Evolutionary conservation across 1,284 basidiomycete genomes (phyloP), one percentile per base, ranked within the genome.

Genomic region (Ustilago sp.): DNA sequence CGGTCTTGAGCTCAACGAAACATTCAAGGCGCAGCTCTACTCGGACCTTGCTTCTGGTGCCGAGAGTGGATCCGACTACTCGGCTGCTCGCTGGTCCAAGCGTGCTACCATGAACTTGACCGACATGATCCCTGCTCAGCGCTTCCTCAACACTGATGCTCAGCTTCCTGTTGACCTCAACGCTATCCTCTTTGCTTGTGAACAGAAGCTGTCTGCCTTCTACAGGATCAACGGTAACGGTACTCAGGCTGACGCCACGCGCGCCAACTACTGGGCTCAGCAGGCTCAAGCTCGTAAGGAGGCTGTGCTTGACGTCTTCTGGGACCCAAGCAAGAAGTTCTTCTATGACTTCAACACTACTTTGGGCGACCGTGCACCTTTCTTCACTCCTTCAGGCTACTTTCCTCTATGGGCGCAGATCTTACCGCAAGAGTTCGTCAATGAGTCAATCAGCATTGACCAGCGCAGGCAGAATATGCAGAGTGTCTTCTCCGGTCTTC

Each of bases 401-500:
- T 95, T 93, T 86, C 93, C 95, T 0, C 88, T 92, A 55, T 96
- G 95, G 95, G 91, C 89, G 62, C 92, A 91, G 31, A 94, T 97
- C 81, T 88, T 94, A 56, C 94, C 94, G 0, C 83, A 89, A 17
- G 92, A 93, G 75, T 82, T 96, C 11, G 85, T 90, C 17, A 83
- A 87, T 31, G 91, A 90, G 78, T 85, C 87, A 63, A 85, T 84
- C 32, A 63, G 71, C 23, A 83, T 88, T 47, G 64, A 74, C 34
- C 59, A 72, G 60, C 63, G 69, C 8, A 32, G 68, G 13, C 51
- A 70, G 57, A 63, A 68, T 39, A 53, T 79, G 56, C 85, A 87
- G 34, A 90, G 90, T 17, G 93, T 93, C 0, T 92, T 94, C 72
- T 88, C 89, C 4, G 89, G 90, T 59, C 94, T 95, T 82, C 88